Evolutionary conservation across 2,329 filamentous ascomycete species (phyloP), one percentile per base, ranked within the genome.

Genomic region (Ceratocystis harringtonii): DNA sequence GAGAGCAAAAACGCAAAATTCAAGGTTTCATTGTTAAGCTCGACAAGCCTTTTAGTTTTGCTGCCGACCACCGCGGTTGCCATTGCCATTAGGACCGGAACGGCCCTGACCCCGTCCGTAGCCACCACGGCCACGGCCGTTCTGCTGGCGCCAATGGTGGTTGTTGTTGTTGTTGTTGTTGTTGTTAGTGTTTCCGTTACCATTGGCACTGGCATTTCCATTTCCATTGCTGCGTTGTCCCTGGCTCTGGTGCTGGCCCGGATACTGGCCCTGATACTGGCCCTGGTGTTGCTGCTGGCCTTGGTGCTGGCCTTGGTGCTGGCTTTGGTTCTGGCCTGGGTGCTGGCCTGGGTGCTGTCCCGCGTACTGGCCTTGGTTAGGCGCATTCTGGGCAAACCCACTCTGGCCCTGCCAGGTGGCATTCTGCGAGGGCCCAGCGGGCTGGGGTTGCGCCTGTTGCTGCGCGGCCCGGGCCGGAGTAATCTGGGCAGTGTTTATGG

Each of bases 401-500:
- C 32, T 48, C 41, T 67, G 66, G 28, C 66, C 66, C 41, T 67
- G 66, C 66, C 66, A 67, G 6, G 66, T 67, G 25, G 43, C 64
- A 44, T 64, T 65, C 10, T 64, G 45, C 2, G 66, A 55, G 10
- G 66, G 66, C 12, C 66, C 66, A 15, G 60, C 50, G 25, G 66
- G 66, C 60, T 67, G 66, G 6, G 43, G 28, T 22, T 65, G 63
- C 8, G 7, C 28, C 22, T 64, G 58, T 19, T 64, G 57, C 55
- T 52, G 64, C 7, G 25, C 63, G 25, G n/a, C 10, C 55, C 19
- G 36, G 73, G 71, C 70, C 44, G 71, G 68, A 43, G 71, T 52
- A 30, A 61, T 43, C 5, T 63, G 63, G 17, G 58, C 52, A 69
- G 78, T 82, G 60, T 81, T 81, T 69, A 84, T 78, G 10, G 94